Evolutionary conservation across 331 rosid species (phyloP), one percentile per base, ranked within the genome.

Genomic region (Malus hybrid): DNA sequence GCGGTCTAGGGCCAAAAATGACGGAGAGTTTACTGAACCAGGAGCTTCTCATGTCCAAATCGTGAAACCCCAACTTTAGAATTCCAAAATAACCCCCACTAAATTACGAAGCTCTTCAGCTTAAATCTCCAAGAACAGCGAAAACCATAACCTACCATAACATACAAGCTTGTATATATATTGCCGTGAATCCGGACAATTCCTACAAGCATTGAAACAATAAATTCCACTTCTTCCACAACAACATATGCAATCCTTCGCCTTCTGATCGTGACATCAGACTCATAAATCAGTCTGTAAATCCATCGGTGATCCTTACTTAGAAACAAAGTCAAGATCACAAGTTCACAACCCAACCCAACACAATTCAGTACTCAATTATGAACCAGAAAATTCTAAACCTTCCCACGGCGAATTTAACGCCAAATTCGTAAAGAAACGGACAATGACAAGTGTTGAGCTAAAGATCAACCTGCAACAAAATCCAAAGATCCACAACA

Each of bases 1-100:
- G 93, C 73, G 88, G 96, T 86, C 87, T 92, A 62, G 85, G 92
- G 67, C 96, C 97, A 18, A 88, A 71, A 70, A 84, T 73, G 69
- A 78, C 80, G 73, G 88, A 87, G 34, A 86, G 73, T 88, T 93
- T 95, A 77, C 85, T 89, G 70, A 77, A 86, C 99, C 97, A 88
- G 78, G 89, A 77, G 85, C 94, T 85, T 90, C 98, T 90, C 99
- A 95, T 95, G 87, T 87, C 96, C 86, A 75, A 88, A 75, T 80
- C 15, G 78, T 68, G 75, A 74, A 71, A 83, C 83, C 61, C 73
- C 60, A 16, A 74, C 73, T 75, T 59, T 31, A 46, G 69, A 70
- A 74, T 79, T 84, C 55, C 64, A 75, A 85, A 19, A 14, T 66
- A 78, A 34, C 44, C 44, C 76, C 71, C 80, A 60, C 91, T 83